A percentile compares a stretch with the other conserved stretches of the same genome.
These are phyloP conservation scores for Umbelopsis sp. DNA, from an alignment of 192 early-diverging fungal genomes.

Conservation along the genomic window DNA sequence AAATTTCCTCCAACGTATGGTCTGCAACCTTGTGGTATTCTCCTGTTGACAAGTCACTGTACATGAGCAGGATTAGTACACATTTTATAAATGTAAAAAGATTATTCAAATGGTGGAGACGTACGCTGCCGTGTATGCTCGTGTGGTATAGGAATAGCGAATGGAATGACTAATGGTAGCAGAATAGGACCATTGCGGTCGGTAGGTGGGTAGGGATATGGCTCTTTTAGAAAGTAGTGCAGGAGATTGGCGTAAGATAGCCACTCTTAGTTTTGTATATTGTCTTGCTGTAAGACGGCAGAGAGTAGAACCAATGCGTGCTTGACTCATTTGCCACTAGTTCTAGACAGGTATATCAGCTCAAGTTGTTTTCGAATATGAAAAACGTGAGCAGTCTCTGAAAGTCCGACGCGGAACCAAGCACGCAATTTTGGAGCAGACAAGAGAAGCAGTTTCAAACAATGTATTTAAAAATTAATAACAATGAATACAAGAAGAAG, in stretches of 20 bases:
- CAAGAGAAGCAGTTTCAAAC: too few species aligned
- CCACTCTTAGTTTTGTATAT: background rate
- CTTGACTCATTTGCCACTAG: background rate
- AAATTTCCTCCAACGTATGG: constrained; percentile 63
- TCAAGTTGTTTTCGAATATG: too few species aligned
- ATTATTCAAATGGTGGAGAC: background rate
- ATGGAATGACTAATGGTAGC: background rate
- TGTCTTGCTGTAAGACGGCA: background rate
- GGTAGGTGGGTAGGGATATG: too few species aligned
- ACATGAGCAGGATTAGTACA: background rate
- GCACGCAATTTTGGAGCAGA: too few species aligned
- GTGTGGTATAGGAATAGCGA: background rate
- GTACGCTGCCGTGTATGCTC: background rate
- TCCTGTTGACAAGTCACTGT: constrained; percentile 51
- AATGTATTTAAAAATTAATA: too few species aligned
- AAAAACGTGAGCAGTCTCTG: too few species aligned
- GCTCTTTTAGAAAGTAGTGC: background rate
- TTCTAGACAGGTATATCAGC: too few species aligned
- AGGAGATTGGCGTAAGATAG: background rate
- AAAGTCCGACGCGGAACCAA: too few species aligned
- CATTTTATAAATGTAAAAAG: too few species aligned
- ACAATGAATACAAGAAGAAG: too few species aligned
- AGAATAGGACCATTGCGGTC: background rate
- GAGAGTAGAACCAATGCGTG: background rate
- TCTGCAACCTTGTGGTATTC: constrained; percentile 67